A percentile compares a stretch with the other conserved stretches of the same genome.
Evolutionary conservation across 2,329 filamentous ascomycete genomes (phyloP).

Genomic region (Colletotrichum spinosum): DNA sequence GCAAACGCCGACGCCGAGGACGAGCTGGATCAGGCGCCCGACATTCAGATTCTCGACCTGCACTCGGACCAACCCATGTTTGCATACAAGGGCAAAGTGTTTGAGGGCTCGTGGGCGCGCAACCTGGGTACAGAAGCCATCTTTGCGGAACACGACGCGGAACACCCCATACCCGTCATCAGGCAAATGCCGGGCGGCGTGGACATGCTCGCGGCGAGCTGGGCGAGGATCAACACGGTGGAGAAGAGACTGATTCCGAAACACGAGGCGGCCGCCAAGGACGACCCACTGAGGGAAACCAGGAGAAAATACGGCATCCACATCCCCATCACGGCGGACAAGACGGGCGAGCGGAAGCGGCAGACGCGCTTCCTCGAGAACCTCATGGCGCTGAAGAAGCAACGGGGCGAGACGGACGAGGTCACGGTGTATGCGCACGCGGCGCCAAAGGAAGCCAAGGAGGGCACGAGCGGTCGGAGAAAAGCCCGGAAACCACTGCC

Average conservation of each 20-base stretch:
- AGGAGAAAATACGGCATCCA: constrained; percentile 56
- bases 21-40: constrained; percentile 42
- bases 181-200: constrained; percentile 68
- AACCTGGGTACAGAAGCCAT: constrained; percentile 88
- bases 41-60: constrained; percentile 86
- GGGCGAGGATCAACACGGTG: constrained; percentile 75
- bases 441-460: constrained; percentile 46
- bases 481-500: constrained; percentile 40
- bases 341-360: constrained; percentile 59
- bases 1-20: constrained; percentile 39
- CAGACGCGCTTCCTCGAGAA: constrained; percentile 72
- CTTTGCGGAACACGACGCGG: constrained; percentile 65
- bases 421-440: constrained; percentile 70
- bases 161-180: constrained; percentile 56
- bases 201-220: constrained; percentile 78
- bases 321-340: constrained; percentile 59
- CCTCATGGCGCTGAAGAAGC: constrained; percentile 72
- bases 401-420: constrained; percentile 72
- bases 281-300: constrained; percentile 52
- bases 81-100: constrained; percentile 82
- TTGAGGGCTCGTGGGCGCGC: constrained; percentile 83
- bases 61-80: constrained; percentile 82
- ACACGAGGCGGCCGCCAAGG: constrained; percentile 43
- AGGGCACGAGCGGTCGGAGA: constrained; percentile 28
- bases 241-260: constrained; percentile 70